These are phyloP conservation scores for Candida stauntonica DNA, from an alignment of 805 yeast species.

Conservation along the genomic window DNA sequence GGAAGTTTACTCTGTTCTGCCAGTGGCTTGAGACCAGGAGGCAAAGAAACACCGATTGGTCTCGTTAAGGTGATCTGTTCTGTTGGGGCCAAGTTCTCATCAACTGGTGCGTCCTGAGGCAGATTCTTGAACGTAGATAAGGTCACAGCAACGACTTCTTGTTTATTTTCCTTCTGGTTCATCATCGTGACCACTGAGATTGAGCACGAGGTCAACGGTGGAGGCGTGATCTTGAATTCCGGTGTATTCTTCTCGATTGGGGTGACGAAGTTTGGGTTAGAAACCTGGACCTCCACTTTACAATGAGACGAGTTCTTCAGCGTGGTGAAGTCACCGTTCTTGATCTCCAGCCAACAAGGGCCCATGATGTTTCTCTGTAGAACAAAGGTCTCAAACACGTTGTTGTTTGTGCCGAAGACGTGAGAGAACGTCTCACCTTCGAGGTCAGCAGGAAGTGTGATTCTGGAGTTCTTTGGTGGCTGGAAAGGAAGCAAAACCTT, in stretches of 20 bases:
- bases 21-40: constrained; percentile 66
- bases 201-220: constrained; percentile 70
- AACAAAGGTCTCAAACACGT: constrained; percentile 81
- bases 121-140: constrained; percentile 64
- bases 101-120: constrained; percentile 71
- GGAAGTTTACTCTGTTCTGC: constrained; percentile 51
- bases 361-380: constrained; percentile 86
- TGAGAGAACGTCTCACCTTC: constrained; percentile 73
- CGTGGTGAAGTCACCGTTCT: constrained; percentile 53
- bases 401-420: constrained; percentile 74
- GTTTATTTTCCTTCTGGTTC: constrained; percentile 69
- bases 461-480: constrained; percentile 49
- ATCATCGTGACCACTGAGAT: constrained; percentile 76
- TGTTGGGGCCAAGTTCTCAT: constrained; percentile 55
- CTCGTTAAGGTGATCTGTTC: constrained; percentile 70
- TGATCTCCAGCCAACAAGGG: constrained; percentile 90
- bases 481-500: constrained; percentile 73
- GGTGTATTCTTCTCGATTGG: constrained; percentile 42
- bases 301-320: constrained; percentile 73
- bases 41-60: constrained; percentile 69
- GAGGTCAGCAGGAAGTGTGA: constrained; percentile 54
- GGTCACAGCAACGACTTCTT: constrained; percentile 84
- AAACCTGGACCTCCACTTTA: constrained; percentile 64
- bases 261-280: constrained; percentile 42
- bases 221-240: constrained; percentile 40